Evolutionary conservation across 495 filamentous ascomycete genomes (phyloP).

Genomic region (Xylaria curta): DNA sequence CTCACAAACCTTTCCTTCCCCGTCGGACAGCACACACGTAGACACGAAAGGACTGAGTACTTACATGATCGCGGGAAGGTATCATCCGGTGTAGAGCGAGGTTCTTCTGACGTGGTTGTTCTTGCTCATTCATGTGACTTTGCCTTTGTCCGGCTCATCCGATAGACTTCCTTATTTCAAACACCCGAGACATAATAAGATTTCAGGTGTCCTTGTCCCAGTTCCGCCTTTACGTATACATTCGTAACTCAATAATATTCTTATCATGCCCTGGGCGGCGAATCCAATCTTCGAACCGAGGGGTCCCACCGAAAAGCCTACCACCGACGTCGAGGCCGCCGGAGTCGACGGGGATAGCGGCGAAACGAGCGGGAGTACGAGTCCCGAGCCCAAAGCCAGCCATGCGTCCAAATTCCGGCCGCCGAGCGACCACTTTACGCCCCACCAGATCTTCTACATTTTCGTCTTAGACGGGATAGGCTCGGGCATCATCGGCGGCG

Average conservation of each 20-base stretch:
- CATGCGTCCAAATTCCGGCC: conserved; percentile 22
- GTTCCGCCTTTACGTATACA: not conserved
- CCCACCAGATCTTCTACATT: conserved; percentile 49
- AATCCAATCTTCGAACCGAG: conserved; percentile 43
- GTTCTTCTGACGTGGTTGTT: conserved; percentile 1
- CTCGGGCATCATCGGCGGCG: conserved; percentile 47
- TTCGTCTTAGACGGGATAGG: conserved; percentile 47
- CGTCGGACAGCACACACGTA: not conserved
- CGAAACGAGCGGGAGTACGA: conserved; percentile 15
- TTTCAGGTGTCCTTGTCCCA: not conserved
- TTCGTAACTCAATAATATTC: not conserved
- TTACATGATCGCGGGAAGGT: not conserved
- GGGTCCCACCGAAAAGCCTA: conserved; percentile 22
- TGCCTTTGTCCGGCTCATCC: conserved; percentile 22
- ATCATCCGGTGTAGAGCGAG: not conserved
- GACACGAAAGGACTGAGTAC: not conserved
- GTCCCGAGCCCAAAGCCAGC: conserved; percentile 3
- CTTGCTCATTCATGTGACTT: conserved; percentile 31
- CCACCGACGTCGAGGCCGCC: conserved; percentile 35
- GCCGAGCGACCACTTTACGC: conserved; percentile 44
- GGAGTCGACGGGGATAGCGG: conserved; percentile 8
- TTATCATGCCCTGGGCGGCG: conserved; percentile 46
- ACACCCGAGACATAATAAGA: not conserved
- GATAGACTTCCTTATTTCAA: conserved; percentile 22
- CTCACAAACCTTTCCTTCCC: not conserved